phyloP scores from a whole-genome alignment of 352 stramenopile genomes.

The Phytophthora tubulina region DNA sequence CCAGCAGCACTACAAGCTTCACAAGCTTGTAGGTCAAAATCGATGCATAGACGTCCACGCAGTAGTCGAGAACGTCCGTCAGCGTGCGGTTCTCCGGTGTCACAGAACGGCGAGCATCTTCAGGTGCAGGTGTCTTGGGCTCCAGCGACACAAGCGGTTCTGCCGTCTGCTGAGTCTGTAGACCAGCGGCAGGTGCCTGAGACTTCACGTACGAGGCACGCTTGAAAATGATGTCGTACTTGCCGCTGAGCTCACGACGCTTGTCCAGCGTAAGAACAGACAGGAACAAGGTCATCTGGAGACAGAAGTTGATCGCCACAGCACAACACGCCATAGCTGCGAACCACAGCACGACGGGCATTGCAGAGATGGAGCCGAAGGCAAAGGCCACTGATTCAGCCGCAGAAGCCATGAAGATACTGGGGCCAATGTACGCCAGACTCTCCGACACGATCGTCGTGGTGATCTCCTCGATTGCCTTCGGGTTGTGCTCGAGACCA shows the following conservation, averaged over 20 bases:
- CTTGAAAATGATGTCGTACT: conserved; percentile 64
- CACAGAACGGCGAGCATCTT: conserved; percentile 24
- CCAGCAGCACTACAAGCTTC: conserved; percentile 58
- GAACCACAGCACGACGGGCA: conserved; percentile 78
- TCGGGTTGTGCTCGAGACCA: conserved; percentile 49
- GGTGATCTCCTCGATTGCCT: conserved; percentile 52
- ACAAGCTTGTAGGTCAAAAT: conserved; percentile 59
- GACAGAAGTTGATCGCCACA: conserved; percentile 66
- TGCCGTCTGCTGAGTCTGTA: conserved; percentile 33
- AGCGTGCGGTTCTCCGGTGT: conserved; percentile 29
- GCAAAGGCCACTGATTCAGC: conserved; percentile 65
- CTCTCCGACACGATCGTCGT: conserved; percentile 50
- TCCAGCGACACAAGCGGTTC: conserved; percentile 40
- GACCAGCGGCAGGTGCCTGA: conserved; percentile 15
- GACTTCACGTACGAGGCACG: conserved; percentile 27
- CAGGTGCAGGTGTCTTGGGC: conserved; percentile 40
- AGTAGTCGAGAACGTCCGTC: conserved; percentile 48
- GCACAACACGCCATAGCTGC: conserved; percentile 66
- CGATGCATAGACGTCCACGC: conserved; percentile 56
- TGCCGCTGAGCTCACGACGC: conserved; percentile 61
- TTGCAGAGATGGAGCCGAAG: conserved; percentile 67
- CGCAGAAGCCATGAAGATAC: conserved; percentile 72
- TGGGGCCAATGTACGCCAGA: conserved; percentile 64
- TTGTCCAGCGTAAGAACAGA: conserved; percentile 74
- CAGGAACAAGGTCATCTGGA: conserved; percentile 74